Percentiles rank a stretch among this genome's conserved stretches.
Evolutionary conservation across 352 stramenopile species (phyloP).

Genomic region (Globisporangium nunn): DNA sequence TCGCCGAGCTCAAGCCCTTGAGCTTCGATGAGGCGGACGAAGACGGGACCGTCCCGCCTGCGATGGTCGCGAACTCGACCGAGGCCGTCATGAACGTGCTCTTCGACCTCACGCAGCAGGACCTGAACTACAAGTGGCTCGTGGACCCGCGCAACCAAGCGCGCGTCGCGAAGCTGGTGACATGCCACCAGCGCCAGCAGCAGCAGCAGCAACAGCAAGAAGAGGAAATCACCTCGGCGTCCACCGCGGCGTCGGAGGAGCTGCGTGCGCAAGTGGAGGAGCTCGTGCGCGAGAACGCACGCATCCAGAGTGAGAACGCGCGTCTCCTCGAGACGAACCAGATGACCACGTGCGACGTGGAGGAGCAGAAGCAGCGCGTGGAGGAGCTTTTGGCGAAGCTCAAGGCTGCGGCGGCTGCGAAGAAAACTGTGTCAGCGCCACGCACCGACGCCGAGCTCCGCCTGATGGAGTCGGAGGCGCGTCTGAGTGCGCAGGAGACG

Average conservation of each 20-base stretch:
- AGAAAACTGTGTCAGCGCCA: conserved; percentile 18
- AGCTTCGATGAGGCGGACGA: neutral
- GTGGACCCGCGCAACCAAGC: conserved; percentile 38
- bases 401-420: conserved; percentile 9
- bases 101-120: conserved; percentile 55
- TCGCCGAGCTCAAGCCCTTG: neutral
- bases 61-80: conserved; percentile 21
- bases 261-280: conserved; percentile 51
- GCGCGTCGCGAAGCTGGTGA: conserved; percentile 42
- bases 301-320: conserved; percentile 51
- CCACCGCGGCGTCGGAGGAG: conserved; percentile 22
- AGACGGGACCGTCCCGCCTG: neutral
- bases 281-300: conserved; percentile 46
- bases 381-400: conserved; percentile 8
- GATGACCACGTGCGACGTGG: conserved; percentile 25
- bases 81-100: conserved; percentile 54
- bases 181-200: conserved; percentile 33
- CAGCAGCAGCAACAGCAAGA: neutral
- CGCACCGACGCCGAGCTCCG: conserved; percentile 26
- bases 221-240: conserved; percentile 2
- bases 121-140: conserved; percentile 50
- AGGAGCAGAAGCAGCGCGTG: conserved; percentile 21
- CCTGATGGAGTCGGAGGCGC: conserved; percentile 29
- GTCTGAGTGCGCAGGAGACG: conserved; percentile 32
- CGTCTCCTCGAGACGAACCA: conserved; percentile 26